These are phyloP conservation scores for Lactifluus echinatus DNA, from an alignment of 768 basidiomycete genomes.

Conservation along the genomic window DNA sequence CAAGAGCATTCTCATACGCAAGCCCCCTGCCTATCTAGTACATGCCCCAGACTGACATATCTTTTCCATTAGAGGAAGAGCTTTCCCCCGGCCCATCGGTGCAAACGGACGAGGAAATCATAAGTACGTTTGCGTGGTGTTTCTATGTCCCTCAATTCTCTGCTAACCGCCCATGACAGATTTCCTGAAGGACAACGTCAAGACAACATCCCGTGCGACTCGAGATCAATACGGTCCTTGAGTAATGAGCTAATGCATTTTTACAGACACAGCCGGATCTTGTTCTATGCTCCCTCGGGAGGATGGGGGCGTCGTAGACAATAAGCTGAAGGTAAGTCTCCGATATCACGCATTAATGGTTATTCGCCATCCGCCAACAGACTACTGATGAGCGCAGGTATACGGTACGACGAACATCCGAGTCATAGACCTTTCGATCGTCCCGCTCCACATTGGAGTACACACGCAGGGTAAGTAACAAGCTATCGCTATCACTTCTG, in stretches of 20 bases:
- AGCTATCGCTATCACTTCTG: background rate
- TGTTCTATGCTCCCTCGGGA: conserved; percentile 17
- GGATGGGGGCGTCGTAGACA: conserved; percentile 18
- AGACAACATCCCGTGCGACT: conserved; percentile 5
- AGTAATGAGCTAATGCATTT: background rate
- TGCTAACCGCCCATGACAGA: background rate
- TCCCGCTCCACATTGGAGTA: conserved; percentile 25
- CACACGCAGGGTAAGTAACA: conserved; percentile 18
- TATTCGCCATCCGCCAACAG: background rate
- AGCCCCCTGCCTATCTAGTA: background rate
- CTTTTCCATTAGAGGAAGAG: conserved; percentile 8
- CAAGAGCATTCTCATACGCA: conserved; percentile 14
- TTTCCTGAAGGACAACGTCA: background rate
- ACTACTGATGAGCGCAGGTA: conserved; percentile 14
- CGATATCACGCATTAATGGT: background rate
- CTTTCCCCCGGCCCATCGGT: conserved; percentile 10
- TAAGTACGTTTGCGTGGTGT: background rate
- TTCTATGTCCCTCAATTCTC: background rate
- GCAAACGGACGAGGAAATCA: conserved; percentile 15
- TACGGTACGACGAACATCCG: conserved; percentile 27
- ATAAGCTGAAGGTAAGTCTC: conserved; percentile 13
- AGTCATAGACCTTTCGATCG: conserved; percentile 26
- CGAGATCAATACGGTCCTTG: no score
- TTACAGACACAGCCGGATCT: conserved; percentile 14
- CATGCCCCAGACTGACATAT: background rate